These are phyloP conservation scores for Penicillium steckii DNA, from an alignment of 495 filamentous ascomycete species.

Conservation along the genomic window DNA sequence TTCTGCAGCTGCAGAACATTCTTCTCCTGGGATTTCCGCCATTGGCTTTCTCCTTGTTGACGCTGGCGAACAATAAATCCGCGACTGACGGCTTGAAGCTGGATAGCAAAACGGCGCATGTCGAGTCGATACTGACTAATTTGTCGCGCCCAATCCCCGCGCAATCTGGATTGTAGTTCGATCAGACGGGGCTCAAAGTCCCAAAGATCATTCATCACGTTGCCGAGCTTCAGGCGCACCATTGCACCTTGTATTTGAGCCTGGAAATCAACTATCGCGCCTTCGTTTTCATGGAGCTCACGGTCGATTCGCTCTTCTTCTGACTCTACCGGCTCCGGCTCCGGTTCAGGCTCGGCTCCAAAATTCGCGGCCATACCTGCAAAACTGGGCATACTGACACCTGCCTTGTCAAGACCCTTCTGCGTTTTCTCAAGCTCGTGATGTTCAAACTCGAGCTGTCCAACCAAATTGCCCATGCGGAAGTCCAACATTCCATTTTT, in stretches of 20 bases:
- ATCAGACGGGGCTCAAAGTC: conserved; percentile 74
- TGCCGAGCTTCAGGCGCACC: conserved; percentile 71
- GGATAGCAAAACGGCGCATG: conserved; percentile 73
- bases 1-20: conserved; percentile 82
- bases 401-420: conserved; percentile 92
- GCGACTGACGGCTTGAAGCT: conserved; percentile 74
- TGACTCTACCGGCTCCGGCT: conserved; percentile 72
- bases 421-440: conserved; percentile 96
- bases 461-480: conserved; percentile 96
- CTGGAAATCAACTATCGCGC: conserved; percentile 74
- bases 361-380: conserved; percentile 95
- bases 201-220: conserved; percentile 89
- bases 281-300: conserved; percentile 75
- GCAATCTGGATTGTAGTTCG: conserved; percentile 78
- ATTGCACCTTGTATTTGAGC: conserved; percentile 82
- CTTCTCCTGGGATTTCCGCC: conserved; percentile 67
- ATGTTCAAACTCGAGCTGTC: conserved; percentile 95
- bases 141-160: conserved; percentile 77
- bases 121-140: conserved; percentile 73
- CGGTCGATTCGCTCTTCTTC: conserved; percentile 88
- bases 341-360: conserved; percentile 72
- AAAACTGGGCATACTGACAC: conserved; percentile 95
- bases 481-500: conserved; percentile 93
- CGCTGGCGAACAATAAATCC: conserved; percentile 74
- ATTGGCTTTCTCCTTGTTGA: conserved; percentile 57